phyloP scores from a whole-genome alignment of 2,329 filamentous ascomycete species.

The Leptographium wingfieldii region DNA sequence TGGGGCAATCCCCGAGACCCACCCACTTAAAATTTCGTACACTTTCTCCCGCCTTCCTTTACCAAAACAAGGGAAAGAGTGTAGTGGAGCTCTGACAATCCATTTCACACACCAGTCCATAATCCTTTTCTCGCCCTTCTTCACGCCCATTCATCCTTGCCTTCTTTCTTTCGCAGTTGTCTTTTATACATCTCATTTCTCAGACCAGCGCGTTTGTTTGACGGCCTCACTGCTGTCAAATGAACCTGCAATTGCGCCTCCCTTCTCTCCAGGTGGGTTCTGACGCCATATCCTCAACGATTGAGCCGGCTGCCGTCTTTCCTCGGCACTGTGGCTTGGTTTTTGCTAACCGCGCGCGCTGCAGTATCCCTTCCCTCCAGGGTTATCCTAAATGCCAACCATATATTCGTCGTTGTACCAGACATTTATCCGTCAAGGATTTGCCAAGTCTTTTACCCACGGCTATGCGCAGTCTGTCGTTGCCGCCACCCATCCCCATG shows the following conservation, averaged over 20 bases:
- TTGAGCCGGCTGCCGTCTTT: neutral
- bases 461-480: conserved; percentile 97
- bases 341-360: conserved; percentile 7
- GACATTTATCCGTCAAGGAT: conserved; percentile 91
- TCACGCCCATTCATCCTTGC: conserved; percentile 3
- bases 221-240: conserved; percentile 79
- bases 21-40: conserved; percentile 4
- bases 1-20: neutral
- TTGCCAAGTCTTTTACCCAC: conserved; percentile 93
- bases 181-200: conserved; percentile 6
- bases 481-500: conserved; percentile 74
- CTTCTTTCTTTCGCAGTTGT: conserved; percentile 1
- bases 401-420: conserved; percentile 57
- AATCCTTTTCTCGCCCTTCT: neutral
- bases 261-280: conserved; percentile 51
- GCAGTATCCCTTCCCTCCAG: conserved; percentile 44
- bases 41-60: conserved; percentile 11
- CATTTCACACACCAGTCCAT: neutral
- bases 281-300: neutral
- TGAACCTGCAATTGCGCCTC: conserved; percentile 80
- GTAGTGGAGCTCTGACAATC: neutral
- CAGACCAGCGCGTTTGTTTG: conserved; percentile 75
- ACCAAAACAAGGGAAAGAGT: neutral
- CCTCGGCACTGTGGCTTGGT: neutral
- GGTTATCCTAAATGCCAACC: conserved; percentile 80